Evolutionary conservation across 805 yeast genomes (phyloP).

Genomic region (Priceomyces castillae): DNA sequence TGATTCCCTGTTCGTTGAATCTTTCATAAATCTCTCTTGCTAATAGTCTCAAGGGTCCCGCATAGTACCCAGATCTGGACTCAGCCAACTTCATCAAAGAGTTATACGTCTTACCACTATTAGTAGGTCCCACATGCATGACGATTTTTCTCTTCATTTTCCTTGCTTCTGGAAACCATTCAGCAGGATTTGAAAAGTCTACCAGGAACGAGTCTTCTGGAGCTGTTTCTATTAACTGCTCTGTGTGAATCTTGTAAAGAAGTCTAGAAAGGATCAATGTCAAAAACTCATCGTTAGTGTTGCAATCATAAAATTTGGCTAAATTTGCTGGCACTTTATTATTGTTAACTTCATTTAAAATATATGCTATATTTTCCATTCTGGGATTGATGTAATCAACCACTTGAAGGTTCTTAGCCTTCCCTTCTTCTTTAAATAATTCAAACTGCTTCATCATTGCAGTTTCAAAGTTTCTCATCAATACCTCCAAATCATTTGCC

Average conservation of each 20-base stretch:
- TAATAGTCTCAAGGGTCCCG: slow-evolving; percentile 87
- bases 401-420: slow-evolving; percentile 2
- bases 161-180: slow-evolving; percentile 85
- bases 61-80: slow-evolving; percentile 79
- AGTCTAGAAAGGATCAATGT: slow-evolving; percentile 21
- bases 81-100: slow-evolving; percentile 68
- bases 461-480: slow-evolving; percentile 4
- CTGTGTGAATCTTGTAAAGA: slow-evolving; percentile 22
- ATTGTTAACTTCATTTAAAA: slow-evolving; percentile 18
- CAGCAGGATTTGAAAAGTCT: slow-evolving; percentile 38
- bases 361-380: slow-evolving; percentile 16
- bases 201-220: slow-evolving; percentile 14
- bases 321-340: slow-evolving; percentile 20
- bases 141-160: slow-evolving; percentile 71
- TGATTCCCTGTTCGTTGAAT: slow-evolving; percentile 59
- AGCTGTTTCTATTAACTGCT: slow-evolving; percentile 9
- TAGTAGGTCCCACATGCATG: slow-evolving; percentile 98
- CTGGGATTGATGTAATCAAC: slow-evolving; percentile 28
- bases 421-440: neutral
- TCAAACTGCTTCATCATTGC: slow-evolving; percentile 3
- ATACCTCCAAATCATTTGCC: neutral
- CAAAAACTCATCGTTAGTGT: slow-evolving; percentile 19
- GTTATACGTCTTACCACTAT: slow-evolving; percentile 88
- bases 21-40: slow-evolving; percentile 91
- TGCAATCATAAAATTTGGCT: slow-evolving; percentile 14